Conservation (phyloP, 768 basidiomycete species). For the Amanita thiersii region DNA sequence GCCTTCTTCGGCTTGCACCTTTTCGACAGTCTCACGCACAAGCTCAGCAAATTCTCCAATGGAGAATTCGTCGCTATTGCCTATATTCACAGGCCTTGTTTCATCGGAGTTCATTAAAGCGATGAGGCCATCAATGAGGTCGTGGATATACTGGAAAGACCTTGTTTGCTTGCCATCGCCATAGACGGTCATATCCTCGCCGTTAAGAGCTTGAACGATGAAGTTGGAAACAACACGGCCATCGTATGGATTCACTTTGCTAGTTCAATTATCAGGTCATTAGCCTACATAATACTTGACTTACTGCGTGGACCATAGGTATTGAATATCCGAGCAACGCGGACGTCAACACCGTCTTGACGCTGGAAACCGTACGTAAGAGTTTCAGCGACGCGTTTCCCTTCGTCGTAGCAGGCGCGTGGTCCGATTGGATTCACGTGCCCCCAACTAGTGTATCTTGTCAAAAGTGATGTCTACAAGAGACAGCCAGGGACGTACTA, state of each 20-base stretch:
- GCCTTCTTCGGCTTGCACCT: constrained; percentile 84
- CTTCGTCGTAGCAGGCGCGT: constrained; percentile 99
- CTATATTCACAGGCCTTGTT: constrained; percentile 93
- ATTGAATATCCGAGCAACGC: constrained; percentile 98
- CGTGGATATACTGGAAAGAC: constrained; percentile 98
- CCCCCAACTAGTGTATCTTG: constrained; percentile 63
- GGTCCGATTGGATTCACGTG: constrained; percentile 98
- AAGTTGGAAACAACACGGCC: constrained; percentile 99
- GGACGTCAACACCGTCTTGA: constrained; percentile 92
- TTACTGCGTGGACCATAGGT: constrained; percentile 83
- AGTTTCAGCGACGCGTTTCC: constrained; percentile 98
- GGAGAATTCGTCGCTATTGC: constrained; percentile 92
- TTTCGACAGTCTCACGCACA: constrained; percentile 87
- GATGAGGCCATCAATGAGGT: constrained; percentile 90
- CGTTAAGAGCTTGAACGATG: constrained; percentile 93
- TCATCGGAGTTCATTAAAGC: constrained; percentile 93
- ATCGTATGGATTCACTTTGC: constrained; percentile 96
- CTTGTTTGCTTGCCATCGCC: constrained; percentile 91
- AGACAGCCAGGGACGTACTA: constrained; percentile 50
- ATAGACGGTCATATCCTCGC: constrained; percentile 95
- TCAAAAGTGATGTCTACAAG: constrained; percentile 9
- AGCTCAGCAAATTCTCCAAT: constrained; percentile 91
- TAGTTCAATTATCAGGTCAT: constrained; percentile 22
- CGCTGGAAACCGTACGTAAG: constrained; percentile 93
- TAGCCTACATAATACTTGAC: constrained; percentile 20